Conservation (phyloP, 345 rosid species). For the Rhodomyrtus tomentosa region DNA sequence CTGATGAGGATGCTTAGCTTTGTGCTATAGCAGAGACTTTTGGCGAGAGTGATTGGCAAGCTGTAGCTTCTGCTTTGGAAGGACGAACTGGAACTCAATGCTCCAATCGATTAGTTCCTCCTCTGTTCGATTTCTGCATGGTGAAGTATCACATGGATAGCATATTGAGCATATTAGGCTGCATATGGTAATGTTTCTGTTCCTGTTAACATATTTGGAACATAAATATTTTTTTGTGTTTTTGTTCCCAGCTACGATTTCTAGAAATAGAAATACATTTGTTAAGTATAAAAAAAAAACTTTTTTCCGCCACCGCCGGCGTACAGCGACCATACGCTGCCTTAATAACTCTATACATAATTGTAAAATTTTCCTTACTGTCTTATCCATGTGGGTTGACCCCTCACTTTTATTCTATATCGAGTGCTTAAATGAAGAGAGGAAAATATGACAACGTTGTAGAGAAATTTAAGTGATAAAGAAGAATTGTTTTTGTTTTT, state of each 20-base stretch:
- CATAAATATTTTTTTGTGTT: no score
- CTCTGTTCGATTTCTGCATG: neutral
- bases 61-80: slow-evolving; percentile 57
- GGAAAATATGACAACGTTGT: neutral
- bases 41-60: slow-evolving; percentile 85
- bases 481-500: neutral
- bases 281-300: no score
- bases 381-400: neutral
- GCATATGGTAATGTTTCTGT: no score
- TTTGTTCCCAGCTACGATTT: no score
- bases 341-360: neutral
- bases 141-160: neutral
- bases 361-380: neutral
- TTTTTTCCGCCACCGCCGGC: no score
- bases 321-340: no score
- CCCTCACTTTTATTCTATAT: neutral
- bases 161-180: neutral
- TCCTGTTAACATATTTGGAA: no score
- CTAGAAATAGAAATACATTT: no score
- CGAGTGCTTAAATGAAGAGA: neutral
- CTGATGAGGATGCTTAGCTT: slow-evolving; percentile 81
- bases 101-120: slow-evolving; percentile 62
- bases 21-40: slow-evolving; percentile 47
- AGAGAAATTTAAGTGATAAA: neutral
- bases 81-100: slow-evolving; percentile 85